Evolutionary conservation across 306 rosid species (phyloP).

Genomic region (Cicer pinnatifidum): DNA sequence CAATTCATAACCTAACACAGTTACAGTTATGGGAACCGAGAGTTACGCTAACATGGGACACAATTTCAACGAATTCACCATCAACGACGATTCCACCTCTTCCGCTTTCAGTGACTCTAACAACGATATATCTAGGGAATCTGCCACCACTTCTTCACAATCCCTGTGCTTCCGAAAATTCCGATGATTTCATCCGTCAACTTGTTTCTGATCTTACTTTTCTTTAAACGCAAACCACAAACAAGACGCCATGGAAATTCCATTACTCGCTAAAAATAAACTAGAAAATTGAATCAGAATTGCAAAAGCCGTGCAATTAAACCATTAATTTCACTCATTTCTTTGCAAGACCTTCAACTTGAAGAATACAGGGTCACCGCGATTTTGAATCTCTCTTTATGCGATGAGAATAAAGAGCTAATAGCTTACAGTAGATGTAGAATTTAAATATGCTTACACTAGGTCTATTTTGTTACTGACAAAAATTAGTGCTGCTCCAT

Average conservation of each 20-base stretch:
- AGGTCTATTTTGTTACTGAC: conserved; percentile 6
- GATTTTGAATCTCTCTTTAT: conserved; percentile 81
- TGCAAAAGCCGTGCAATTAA: conserved; percentile 77
- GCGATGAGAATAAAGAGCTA: conserved; percentile 83
- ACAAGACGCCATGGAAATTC: conserved; percentile 93
- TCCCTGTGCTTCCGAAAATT: conserved; percentile 77
- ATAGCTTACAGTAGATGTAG: conserved; percentile 53
- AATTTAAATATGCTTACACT: conserved; percentile 29
- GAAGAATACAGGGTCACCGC: conserved; percentile 95
- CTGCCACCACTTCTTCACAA: conserved; percentile 66
- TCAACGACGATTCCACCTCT: conserved; percentile 60
- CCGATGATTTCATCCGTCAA: conserved; percentile 76
- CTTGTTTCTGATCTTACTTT: conserved; percentile 73
- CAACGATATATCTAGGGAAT: conserved; percentile 96
- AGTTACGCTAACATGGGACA: conserved; percentile 41
- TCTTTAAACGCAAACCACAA: conserved; percentile 75
- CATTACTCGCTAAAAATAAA: conserved; percentile 85
- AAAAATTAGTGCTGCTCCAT: background rate
- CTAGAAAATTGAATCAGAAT: conserved; percentile 80
- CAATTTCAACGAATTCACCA: conserved; percentile 58
- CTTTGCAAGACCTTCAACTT: conserved; percentile 73
- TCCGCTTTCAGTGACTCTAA: conserved; percentile 92
- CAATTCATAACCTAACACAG: too few relatives aligned
- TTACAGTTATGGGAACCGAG: too few relatives aligned
- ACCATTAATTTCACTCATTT: conserved; percentile 74